Percentiles rank a stretch among this genome's conserved stretches.
phyloP scores from a whole-genome alignment of 345 rosid species.

The Moricandia moricandioides region DNA sequence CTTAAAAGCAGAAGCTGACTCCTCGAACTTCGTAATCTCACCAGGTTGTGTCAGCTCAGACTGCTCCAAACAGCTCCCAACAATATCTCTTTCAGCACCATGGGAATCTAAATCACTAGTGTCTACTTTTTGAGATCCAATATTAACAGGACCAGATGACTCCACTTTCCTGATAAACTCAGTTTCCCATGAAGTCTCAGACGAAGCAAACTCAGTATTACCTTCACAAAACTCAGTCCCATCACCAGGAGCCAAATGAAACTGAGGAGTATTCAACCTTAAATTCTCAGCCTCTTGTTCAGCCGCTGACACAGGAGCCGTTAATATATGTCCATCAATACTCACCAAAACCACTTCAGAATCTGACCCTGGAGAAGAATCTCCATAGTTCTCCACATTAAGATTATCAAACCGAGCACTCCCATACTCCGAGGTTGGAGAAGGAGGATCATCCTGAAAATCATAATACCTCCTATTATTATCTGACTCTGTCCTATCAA shows the following conservation, averaged over 20 bases:
- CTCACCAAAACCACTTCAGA: constrained; percentile 85
- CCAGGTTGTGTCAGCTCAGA: neutral
- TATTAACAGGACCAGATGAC: constrained; percentile 16
- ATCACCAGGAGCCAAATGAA: constrained; percentile 81
- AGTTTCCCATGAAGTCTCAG: constrained; percentile 53
- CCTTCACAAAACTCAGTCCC: constrained; percentile 64
- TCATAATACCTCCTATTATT: constrained; percentile 61
- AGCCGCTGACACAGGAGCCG: constrained; percentile 70
- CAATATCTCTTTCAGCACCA: constrained; percentile 40
- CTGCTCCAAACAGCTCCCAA: constrained; percentile 51
- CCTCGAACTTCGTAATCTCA: constrained; percentile 37
- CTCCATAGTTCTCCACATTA: constrained; percentile 45
- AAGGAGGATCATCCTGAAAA: constrained; percentile 61
- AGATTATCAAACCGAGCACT: constrained; percentile 49
- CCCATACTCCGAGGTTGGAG: constrained; percentile 57
- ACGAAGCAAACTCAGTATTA: constrained; percentile 53
- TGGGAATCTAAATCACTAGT: constrained; percentile 29
- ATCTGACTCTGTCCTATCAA: constrained; percentile 78
- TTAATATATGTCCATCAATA: constrained; percentile 76
- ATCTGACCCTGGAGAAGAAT: constrained; percentile 46
- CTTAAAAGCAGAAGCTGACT: constrained; percentile 32
- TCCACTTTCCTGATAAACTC: constrained; percentile 47
- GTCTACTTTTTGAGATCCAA: constrained; percentile 16
- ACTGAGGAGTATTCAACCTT: constrained; percentile 62
- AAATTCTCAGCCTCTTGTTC: constrained; percentile 59